phyloP scores from a whole-genome alignment of 129 eudicot species.

The Mikania micrantha region DNA sequence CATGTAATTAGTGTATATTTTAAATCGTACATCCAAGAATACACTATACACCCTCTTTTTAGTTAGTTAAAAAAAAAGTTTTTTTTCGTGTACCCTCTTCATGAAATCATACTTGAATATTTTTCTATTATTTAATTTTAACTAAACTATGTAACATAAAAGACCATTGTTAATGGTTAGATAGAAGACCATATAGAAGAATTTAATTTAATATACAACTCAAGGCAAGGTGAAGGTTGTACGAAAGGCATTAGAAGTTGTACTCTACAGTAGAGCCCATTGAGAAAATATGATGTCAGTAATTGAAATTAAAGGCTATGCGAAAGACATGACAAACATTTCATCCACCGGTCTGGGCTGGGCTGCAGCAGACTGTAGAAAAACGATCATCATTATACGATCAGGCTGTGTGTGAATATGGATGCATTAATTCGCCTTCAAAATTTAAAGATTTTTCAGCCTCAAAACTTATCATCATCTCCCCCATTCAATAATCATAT shows the following conservation, averaged over 20 bases:
- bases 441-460: conserved; percentile 29
- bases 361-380: conserved; percentile 25
- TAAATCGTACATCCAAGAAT: too few species aligned
- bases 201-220: too few species aligned
- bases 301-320: conserved; percentile 4
- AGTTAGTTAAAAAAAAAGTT: too few species aligned
- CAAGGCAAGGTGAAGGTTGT: background rate
- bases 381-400: conserved; percentile 23
- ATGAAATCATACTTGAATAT: too few species aligned
- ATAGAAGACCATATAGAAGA: too few species aligned
- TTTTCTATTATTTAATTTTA: too few species aligned
- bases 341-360: too few species aligned
- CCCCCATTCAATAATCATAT: conserved; percentile 25
- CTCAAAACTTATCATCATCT: conserved; percentile 24
- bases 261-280: conserved; percentile 1
- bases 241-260: conserved; percentile 7
- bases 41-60: too few species aligned
- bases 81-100: too few species aligned
- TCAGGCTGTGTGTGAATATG: conserved; percentile 19
- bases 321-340: conserved; percentile 38
- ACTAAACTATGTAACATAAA: too few species aligned
- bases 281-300: conserved; percentile 7
- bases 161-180: too few species aligned
- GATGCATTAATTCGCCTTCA: conserved; percentile 16
- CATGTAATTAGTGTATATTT: too few species aligned